A percentile compares a stretch with the other conserved stretches of the same genome.
Evolutionary conservation across 352 stramenopile genomes (phyloP).

Genomic region (Pythium diclinum): DNA sequence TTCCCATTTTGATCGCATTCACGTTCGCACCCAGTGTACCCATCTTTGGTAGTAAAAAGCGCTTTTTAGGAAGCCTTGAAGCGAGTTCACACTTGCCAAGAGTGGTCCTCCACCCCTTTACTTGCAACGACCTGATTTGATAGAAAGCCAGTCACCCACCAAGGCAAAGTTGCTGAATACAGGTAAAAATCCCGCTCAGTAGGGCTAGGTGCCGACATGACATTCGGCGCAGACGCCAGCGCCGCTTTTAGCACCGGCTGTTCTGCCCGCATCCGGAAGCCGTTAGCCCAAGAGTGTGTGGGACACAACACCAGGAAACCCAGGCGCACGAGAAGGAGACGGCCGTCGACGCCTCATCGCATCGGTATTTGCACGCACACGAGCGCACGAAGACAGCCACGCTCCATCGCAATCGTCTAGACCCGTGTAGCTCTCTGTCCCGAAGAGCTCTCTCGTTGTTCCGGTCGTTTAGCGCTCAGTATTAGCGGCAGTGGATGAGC

Average conservation of each 20-base stretch:
- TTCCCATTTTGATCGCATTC: conserved; percentile 41
- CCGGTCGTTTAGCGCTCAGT: background rate
- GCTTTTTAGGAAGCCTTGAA: conserved; percentile 11
- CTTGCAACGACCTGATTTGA: conserved; percentile 7
- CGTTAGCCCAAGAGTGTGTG: background rate
- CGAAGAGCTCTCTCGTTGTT: background rate
- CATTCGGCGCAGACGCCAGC: conserved; percentile 15
- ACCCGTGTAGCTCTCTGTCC: background rate
- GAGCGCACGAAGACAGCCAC: background rate
- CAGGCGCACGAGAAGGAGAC: background rate
- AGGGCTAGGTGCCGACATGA: conserved; percentile 9
- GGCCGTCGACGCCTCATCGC: background rate
- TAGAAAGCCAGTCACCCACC: background rate
- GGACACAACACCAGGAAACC: background rate
- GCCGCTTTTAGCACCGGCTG: conserved; percentile 4
- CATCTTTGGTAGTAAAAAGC: conserved; percentile 14
- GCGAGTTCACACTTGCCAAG: background rate
- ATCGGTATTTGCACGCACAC: background rate
- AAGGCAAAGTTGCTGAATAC: background rate
- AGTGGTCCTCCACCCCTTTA: background rate
- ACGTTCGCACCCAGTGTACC: background rate
- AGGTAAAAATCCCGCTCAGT: background rate
- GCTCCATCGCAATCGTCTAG: background rate
- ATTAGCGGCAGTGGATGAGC: conserved; percentile 11
- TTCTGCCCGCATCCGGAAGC: background rate